phyloP scores from a whole-genome alignment of 768 basidiomycete species.

The Strobilomyces confusus region DNA sequence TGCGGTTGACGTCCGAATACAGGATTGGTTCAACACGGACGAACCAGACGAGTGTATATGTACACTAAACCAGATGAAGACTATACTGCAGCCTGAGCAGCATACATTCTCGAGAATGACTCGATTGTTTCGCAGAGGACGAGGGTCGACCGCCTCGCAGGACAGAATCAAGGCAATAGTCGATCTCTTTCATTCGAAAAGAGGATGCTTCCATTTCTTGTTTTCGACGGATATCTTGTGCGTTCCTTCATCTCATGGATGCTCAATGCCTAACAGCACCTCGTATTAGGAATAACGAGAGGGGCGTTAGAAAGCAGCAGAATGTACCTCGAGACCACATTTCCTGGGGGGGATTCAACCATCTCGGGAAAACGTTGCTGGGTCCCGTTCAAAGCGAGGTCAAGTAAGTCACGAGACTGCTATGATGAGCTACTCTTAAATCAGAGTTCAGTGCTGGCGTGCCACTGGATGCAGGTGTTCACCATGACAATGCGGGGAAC shows the following conservation, averaged over 20 bases:
- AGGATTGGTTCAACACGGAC: not conserved
- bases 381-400: not conserved
- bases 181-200: not conserved
- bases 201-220: not conserved
- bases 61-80: not conserved
- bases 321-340: not conserved
- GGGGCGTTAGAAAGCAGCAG: not conserved
- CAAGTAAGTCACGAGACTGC: not conserved
- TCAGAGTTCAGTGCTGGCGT: not conserved
- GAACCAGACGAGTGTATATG: not conserved
- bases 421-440: not conserved
- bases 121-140: not conserved
- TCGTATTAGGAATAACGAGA: constrained; percentile 1
- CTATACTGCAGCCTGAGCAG: not conserved
- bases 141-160: not conserved
- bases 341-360: not conserved
- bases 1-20: not conserved
- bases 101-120: not conserved
- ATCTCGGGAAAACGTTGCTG: too few species aligned
- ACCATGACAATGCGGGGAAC: too few species aligned
- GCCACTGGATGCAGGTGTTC: not conserved
- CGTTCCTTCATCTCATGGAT: not conserved
- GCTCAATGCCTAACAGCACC: not conserved
- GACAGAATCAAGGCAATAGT: constrained; percentile 1
- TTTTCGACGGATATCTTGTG: constrained; percentile 1